Conservation (phyloP, 495 filamentous ascomycete genomes). For the Talaromyces thailandensis region DNA sequence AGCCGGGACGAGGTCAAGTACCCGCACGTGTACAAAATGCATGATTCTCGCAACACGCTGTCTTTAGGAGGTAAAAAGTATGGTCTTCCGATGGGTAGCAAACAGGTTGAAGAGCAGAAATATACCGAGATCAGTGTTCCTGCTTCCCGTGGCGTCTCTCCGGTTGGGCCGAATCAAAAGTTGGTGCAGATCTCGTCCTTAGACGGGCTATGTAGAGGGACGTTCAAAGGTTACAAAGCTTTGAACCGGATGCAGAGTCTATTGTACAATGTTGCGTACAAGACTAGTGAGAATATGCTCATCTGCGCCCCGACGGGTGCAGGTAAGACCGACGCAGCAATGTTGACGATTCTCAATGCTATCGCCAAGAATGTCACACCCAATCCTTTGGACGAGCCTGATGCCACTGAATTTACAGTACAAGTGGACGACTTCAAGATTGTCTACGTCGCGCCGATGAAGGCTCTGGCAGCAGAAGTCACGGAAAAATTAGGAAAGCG, state of each 20-base stretch:
- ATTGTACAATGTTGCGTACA: conserved; percentile 91
- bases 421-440: conserved; percentile 90
- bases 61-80: conserved; percentile 70
- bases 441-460: conserved; percentile 88
- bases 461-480: conserved; percentile 93
- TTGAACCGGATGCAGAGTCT: conserved; percentile 98
- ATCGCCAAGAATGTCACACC: conserved; percentile 78
- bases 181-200: conserved; percentile 70
- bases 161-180: conserved; percentile 57
- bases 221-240: conserved; percentile 87
- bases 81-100: conserved; percentile 57
- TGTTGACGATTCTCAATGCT: conserved; percentile 86
- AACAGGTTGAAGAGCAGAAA: conserved; percentile 51
- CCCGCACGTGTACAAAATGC: conserved; percentile 83
- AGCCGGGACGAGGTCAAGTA: conserved; percentile 60
- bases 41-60: conserved; percentile 75
- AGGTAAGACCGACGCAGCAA: conserved; percentile 97
- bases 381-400: conserved; percentile 63
- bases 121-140: conserved; percentile 88
- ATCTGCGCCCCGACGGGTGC: conserved; percentile 98
- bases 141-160: conserved; percentile 63
- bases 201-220: conserved; percentile 83
- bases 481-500: conserved; percentile 94
- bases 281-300: conserved; percentile 95
- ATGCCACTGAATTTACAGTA: conserved; percentile 67